Percentiles rank a stretch among this genome's conserved stretches.
These are phyloP conservation scores for Metschnikowia hibisci DNA, from an alignment of 805 yeast genomes.

Conservation along the genomic window DNA sequence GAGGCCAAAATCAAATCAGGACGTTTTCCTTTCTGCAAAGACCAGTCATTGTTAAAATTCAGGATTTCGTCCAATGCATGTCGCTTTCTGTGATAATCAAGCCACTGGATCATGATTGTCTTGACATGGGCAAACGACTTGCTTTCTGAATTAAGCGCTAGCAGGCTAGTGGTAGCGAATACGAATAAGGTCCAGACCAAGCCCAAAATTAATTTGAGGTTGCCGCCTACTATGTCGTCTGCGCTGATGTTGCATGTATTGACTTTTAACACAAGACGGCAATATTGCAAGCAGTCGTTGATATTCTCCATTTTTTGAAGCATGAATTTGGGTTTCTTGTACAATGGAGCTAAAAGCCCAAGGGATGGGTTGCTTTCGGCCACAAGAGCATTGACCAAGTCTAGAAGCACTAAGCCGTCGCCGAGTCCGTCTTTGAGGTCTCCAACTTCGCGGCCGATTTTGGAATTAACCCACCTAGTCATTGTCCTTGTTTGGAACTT, in stretches of 20 bases:
- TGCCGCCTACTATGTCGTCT: slow-evolving; percentile 48
- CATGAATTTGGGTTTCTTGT: slow-evolving; percentile 36
- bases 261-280: slow-evolving; percentile 36
- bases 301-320: slow-evolving; percentile 48
- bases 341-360: slow-evolving; percentile 29
- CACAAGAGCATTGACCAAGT: slow-evolving; percentile 32
- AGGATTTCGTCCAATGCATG: slow-evolving; percentile 25
- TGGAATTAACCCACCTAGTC: slow-evolving; percentile 46
- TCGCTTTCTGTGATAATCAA: slow-evolving; percentile 33
- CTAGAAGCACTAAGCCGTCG: slow-evolving; percentile 38
- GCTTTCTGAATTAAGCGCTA: slow-evolving; percentile 20
- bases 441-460: slow-evolving; percentile 23
- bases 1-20: slow-evolving; percentile 45
- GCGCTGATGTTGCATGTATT: slow-evolving; percentile 44
- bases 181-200: slow-evolving; percentile 48
- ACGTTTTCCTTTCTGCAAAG: slow-evolving; percentile 38
- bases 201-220: slow-evolving; percentile 45
- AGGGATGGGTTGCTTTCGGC: slow-evolving; percentile 16
- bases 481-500: slow-evolving; percentile 45
- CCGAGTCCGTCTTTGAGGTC: slow-evolving; percentile 32
- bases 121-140: slow-evolving; percentile 31
- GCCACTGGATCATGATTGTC: slow-evolving; percentile 44
- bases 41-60: slow-evolving; percentile 58
- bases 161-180: slow-evolving; percentile 32
- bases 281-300: slow-evolving; percentile 38